Evolutionary conservation across 768 basidiomycete genomes (phyloP).

Genomic region (Auricularia sp.): DNA sequence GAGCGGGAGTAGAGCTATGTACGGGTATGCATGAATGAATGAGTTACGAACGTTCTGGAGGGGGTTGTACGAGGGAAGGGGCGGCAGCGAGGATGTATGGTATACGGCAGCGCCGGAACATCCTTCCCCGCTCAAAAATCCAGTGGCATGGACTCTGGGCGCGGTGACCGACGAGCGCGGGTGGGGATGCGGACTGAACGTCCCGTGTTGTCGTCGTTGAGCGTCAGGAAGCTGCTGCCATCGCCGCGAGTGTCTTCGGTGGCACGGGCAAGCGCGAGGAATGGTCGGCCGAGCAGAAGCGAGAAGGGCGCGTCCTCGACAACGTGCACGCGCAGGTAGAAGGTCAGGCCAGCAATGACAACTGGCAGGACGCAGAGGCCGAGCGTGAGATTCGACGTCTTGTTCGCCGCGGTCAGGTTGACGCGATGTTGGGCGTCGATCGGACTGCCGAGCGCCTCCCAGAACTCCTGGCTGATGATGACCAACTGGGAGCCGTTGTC

Average conservation of each 20-base stretch:
- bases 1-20: too few relatives aligned
- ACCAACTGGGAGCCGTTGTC: background rate
- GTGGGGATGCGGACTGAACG: background rate
- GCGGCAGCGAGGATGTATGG: too few relatives aligned
- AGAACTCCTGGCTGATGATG: background rate
- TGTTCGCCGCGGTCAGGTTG: background rate
- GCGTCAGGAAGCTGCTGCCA: background rate
- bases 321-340: slow-evolving; percentile 8
- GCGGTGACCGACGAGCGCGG: too few relatives aligned
- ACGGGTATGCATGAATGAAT: too few relatives aligned
- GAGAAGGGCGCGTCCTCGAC: slow-evolving; percentile 9
- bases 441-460: background rate
- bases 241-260: background rate
- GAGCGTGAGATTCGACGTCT: background rate
- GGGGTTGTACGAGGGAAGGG: too few relatives aligned
- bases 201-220: background rate
- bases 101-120: too few relatives aligned
- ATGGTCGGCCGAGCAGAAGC: slow-evolving; percentile 9
- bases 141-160: too few relatives aligned
- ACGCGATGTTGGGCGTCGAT: background rate
- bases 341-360: background rate
- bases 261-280: background rate
- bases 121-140: too few relatives aligned
- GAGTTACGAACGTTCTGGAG: too few relatives aligned
- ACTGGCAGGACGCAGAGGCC: slow-evolving; percentile 1